Base-by-base conservation (phyloP, 805 yeast species). In the Yarrowia sp. region DNA sequence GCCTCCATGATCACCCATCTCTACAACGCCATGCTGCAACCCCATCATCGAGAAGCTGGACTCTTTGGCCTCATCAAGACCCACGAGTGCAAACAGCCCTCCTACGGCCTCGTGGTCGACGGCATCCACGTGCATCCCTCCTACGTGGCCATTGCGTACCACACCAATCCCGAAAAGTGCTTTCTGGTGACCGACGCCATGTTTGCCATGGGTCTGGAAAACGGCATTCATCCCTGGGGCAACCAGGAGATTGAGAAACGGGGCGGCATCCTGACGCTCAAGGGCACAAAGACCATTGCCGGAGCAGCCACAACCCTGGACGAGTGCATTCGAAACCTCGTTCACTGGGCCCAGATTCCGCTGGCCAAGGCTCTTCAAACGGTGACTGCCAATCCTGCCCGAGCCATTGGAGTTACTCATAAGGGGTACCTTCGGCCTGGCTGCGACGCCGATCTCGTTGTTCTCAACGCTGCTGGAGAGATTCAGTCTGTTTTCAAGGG, bases 1-100 rank as follows among this genome's bases (percentile, higher is more conserved):
- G 85, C 85, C 16, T 70, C 80, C n/a, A 83, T 84, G 86, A 76
- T 84, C 65, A 84, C 88, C 3, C 88, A 84, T 70, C 76, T 84
- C 62, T 84, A 81, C 73, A 84, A 84, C 68, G 88, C 88, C 68
- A 84, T 84, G 88, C 85, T 85, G 3, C 76, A 71, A 54, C 85
- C 84, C 8, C 86, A 83, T 69, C 87, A 83, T 70, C 75, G 88
- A 68, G 82, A 83, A 61, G 83, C 82, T 11, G 86, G 87, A 14
- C 80, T 83, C 21, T 78, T 83, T 36, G 88, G 87, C 2, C 74
- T 83, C 52, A 66, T 21, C 56, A 58, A 35, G 43, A 40, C 65
- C 22, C 52, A 35, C 30, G 32, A 32, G 32, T 49, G 40, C 43
- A 21, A 28, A 33, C 69, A 67, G 58, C 87, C 87, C 19, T 82